A percentile compares a stretch with the other conserved stretches of the same genome.
These are phyloP conservation scores for Cardamine resedifolia DNA, from an alignment of 345 rosid genomes.

Conservation along the genomic window DNA sequence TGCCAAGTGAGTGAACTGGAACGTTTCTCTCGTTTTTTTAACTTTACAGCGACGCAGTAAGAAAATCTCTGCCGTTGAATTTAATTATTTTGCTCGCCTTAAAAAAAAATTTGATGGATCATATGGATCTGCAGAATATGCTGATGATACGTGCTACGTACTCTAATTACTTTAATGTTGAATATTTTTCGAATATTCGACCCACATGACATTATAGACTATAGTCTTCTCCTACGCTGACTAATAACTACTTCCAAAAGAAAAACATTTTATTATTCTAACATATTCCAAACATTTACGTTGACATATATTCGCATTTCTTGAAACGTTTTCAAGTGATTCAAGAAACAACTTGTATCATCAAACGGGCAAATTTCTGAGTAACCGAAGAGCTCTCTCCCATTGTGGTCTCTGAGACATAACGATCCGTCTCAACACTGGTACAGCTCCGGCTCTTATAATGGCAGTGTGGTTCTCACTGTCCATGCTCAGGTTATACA, in stretches of 20 bases:
- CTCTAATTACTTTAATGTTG: background rate
- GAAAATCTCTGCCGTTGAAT: conserved; percentile 13
- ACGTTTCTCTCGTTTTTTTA: conserved; percentile 24
- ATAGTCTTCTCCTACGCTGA: conserved; percentile 4
- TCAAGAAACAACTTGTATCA: background rate
- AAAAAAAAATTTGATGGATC: background rate
- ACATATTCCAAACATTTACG: too few relatives aligned
- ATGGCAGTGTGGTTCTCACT: conserved; percentile 71
- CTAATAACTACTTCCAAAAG: background rate
- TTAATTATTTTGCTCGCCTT: background rate
- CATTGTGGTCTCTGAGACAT: conserved; percentile 68
- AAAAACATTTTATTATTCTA: background rate
- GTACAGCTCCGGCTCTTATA: conserved; percentile 74
- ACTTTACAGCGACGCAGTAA: background rate
- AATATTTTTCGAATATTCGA: background rate
- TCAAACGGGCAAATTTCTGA: conserved; percentile 63
- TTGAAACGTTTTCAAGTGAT: background rate
- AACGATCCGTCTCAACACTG: conserved; percentile 69
- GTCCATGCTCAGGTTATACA: conserved; percentile 83
- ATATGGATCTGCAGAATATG: conserved; percentile 12
- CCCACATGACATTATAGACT: background rate
- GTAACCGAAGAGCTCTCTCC: conserved; percentile 66
- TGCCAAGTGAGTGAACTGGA: conserved; percentile 18
- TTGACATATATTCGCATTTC: too few relatives aligned
- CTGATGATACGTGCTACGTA: conserved; percentile 16